These are phyloP conservation scores for Thuidium tamariscinum DNA, from an alignment of 225 moss, liverwort and hornwort genomes.

Conservation along the genomic window DNA sequence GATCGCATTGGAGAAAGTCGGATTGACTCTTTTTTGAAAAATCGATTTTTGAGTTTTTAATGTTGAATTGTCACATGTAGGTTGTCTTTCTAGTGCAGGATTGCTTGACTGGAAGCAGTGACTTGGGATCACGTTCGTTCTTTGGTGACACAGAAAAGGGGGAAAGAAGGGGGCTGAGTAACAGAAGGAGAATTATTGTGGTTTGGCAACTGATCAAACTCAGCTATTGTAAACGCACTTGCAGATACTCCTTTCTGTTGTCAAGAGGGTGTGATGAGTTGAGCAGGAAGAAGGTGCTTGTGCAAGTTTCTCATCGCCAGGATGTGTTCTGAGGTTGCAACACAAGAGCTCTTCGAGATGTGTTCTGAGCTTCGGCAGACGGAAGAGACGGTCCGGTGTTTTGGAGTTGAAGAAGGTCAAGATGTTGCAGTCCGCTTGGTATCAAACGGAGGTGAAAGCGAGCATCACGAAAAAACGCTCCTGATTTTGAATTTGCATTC, in stretches of 20 bases:
- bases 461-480: background rate
- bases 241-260: background rate
- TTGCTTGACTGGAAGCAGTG: background rate
- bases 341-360: background rate
- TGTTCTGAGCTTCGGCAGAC: background rate
- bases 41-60: background rate
- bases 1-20: background rate
- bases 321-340: slow-evolving; percentile 1
- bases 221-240: background rate
- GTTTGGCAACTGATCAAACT: background rate
- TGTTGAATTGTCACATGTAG: background rate
- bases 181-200: background rate
- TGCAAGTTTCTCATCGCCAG: background rate
- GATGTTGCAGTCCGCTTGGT: slow-evolving; percentile 8
- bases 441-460: background rate
- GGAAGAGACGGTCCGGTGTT: background rate
- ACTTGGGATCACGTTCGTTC: background rate
- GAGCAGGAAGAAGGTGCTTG: background rate
- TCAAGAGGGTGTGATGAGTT: background rate
- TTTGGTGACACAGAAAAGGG: background rate
- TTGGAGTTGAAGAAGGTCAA: slow-evolving; percentile 3
- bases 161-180: background rate
- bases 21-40: background rate
- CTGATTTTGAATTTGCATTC: slow-evolving; percentile 9
- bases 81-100: background rate